These are phyloP conservation scores for Lactarius akahatsu DNA, from an alignment of 768 basidiomycete species.

Conservation along the genomic window DNA sequence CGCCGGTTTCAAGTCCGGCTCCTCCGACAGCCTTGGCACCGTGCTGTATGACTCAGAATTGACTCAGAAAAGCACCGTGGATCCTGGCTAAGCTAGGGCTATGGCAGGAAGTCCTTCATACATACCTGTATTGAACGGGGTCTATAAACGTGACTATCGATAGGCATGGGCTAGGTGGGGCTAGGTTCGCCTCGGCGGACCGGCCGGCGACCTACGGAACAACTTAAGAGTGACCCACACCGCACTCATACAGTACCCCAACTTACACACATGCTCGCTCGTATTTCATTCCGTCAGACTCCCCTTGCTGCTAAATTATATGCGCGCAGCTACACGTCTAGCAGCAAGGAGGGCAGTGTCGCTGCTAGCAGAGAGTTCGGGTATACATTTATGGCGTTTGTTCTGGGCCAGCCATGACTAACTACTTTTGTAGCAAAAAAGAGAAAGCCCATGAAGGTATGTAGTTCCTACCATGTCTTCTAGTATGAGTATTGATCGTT, in stretches of 20 bases:
- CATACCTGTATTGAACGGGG: background rate
- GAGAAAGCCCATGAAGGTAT: conserved; percentile 70
- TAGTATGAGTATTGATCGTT: conserved; percentile 17
- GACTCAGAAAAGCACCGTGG: background rate
- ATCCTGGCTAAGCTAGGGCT: background rate
- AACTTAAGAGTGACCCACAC: background rate
- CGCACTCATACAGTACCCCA: conserved; percentile 23
- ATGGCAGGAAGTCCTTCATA: background rate
- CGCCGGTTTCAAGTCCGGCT: background rate
- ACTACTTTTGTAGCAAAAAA: conserved; percentile 51
- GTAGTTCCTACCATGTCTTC: conserved; percentile 22
- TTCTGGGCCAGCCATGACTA: conserved; percentile 22
- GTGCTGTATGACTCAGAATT: background rate
- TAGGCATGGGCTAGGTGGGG: background rate
- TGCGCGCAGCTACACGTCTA: conserved; percentile 39
- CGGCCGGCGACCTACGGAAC: background rate
- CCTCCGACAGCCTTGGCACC: background rate
- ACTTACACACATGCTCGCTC: conserved; percentile 43
- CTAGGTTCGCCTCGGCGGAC: background rate
- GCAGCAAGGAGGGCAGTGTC: conserved; percentile 52
- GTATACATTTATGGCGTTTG: conserved; percentile 39
- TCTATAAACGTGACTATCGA: background rate
- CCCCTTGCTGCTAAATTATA: conserved; percentile 38
- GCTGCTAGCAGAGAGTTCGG: conserved; percentile 63
- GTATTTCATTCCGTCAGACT: conserved; percentile 43